A percentile compares a stretch with the other conserved stretches of the same genome.
These are phyloP conservation scores for Didymella pomorum DNA, from an alignment of 2,329 filamentous ascomycete genomes.

Conservation along the genomic window DNA sequence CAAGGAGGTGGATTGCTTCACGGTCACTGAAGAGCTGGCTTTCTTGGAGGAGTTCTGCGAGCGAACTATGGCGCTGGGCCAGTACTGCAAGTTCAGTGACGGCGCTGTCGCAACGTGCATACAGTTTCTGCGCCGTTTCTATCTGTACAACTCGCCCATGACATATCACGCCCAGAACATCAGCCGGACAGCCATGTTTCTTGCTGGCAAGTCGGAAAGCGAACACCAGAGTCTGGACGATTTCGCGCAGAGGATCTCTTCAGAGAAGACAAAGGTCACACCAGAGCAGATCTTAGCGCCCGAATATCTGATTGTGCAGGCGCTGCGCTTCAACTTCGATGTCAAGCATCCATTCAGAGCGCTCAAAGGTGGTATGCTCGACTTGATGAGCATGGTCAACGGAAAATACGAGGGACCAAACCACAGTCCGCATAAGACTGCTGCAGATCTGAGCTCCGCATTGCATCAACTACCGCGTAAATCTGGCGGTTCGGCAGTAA, in stretches of 20 bases:
- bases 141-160: slow-evolving; percentile 94
- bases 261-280: slow-evolving; percentile 60
- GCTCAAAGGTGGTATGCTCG: slow-evolving; percentile 85
- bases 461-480: slow-evolving; percentile 41
- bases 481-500: slow-evolving; percentile 23
- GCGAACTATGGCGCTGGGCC: slow-evolving; percentile 63
- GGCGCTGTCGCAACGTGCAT: slow-evolving; percentile 80
- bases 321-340: slow-evolving; percentile 91
- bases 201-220: slow-evolving; percentile 92
- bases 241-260: slow-evolving; percentile 58
- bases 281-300: slow-evolving; percentile 86
- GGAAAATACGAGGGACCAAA: slow-evolving; percentile 60
- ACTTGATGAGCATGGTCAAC: slow-evolving; percentile 73
- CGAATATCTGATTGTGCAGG: slow-evolving; percentile 92
- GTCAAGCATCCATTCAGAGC: slow-evolving; percentile 89
- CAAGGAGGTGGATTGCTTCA: slow-evolving; percentile 77
- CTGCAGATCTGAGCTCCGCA: slow-evolving; percentile 36
- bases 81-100: slow-evolving; percentile 67
- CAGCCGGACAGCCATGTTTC: slow-evolving; percentile 88
- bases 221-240: slow-evolving; percentile 72
- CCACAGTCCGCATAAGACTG: slow-evolving; percentile 22
- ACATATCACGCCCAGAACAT: slow-evolving; percentile 92
- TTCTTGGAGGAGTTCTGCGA: slow-evolving; percentile 82
- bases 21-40: slow-evolving; percentile 80
- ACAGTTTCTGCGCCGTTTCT: slow-evolving; percentile 92